Evolutionary conservation across 2,329 filamentous ascomycete species (phyloP).

Genomic region (Colletotrichum truncatum): DNA sequence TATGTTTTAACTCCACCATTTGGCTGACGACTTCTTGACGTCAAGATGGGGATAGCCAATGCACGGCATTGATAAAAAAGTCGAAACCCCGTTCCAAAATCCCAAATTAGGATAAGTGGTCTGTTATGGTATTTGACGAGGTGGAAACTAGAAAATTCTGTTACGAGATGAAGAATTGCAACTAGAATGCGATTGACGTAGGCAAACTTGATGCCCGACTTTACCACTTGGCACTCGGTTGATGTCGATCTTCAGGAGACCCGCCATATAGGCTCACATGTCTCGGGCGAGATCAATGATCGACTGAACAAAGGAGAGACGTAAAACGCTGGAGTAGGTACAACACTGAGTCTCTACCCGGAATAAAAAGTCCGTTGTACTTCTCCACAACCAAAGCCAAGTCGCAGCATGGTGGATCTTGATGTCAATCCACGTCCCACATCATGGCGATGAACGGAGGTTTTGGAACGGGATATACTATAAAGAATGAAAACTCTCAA

Average conservation of each 20-base stretch:
- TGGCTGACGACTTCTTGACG: too few species aligned
- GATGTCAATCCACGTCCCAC: not conserved
- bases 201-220: not conserved
- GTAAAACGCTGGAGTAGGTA: not conserved
- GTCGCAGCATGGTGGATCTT: not conserved
- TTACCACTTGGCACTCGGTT: not conserved
- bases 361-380: slow-evolving; percentile 2
- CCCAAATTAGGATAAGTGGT: too few species aligned
- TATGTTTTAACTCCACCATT: too few species aligned
- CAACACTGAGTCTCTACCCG: not conserved
- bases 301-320: not conserved
- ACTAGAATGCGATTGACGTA: too few species aligned
- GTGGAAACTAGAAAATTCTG: too few species aligned
- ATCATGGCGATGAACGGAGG: not conserved
- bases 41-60: too few species aligned
- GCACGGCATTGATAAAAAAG: too few species aligned
- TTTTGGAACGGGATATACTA: not conserved
- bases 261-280: slow-evolving; percentile 5
- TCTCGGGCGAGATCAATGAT: not conserved
- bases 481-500: not conserved
- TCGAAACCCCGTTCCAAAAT: too few species aligned
- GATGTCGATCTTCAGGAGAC: not conserved
- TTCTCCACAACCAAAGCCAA: not conserved
- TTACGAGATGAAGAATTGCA: too few species aligned
- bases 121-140: too few species aligned